These are phyloP conservation scores for Nicotiana noctiflora DNA, from an alignment of 257 asterid genomes.

Conservation along the genomic window DNA sequence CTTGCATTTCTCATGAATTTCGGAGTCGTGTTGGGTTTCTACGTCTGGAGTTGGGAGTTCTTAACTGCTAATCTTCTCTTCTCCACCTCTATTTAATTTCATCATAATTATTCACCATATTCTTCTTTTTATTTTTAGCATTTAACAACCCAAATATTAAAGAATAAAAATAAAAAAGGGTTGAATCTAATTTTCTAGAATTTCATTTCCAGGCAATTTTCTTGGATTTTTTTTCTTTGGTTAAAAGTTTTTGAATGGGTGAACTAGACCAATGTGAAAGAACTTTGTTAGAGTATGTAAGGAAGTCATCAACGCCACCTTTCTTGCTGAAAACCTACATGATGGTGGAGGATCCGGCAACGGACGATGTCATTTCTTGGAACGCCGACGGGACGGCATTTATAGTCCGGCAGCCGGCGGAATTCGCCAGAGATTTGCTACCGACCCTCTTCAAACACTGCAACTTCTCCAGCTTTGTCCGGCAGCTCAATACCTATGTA, in stretches of 20 bases:
- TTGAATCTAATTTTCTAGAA: neutral
- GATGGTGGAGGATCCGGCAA: slow-evolving; percentile 85
- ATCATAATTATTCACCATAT: neutral
- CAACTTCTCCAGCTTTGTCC: slow-evolving; percentile 96
- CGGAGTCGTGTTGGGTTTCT: slow-evolving; percentile 75
- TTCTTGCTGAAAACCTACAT: slow-evolving; percentile 77
- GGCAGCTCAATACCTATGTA: slow-evolving; percentile 95
- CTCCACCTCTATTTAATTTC: slow-evolving; percentile 23
- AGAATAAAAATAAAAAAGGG: neutral
- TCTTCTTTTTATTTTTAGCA: neutral
- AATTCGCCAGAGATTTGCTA: slow-evolving; percentile 75
- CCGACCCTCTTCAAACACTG: slow-evolving; percentile 83
- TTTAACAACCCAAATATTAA: too few relatives aligned
- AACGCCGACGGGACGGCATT: slow-evolving; percentile 73
- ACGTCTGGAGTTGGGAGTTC: slow-evolving; percentile 91
- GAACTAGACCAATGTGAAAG: slow-evolving; percentile 3
- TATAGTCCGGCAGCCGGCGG: slow-evolving; percentile 91
- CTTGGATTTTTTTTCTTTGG: neutral
- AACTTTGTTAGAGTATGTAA: slow-evolving; percentile 47
- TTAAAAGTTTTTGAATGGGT: neutral
- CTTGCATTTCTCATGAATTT: slow-evolving; percentile 67
- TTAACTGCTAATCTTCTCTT: slow-evolving; percentile 82
- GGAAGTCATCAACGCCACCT: slow-evolving; percentile 72
- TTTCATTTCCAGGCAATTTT: too few relatives aligned
- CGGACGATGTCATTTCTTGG: slow-evolving; percentile 82